These are phyloP conservation scores for Monosporascus cannonballus DNA, from an alignment of 2,329 filamentous ascomycete genomes.

Conservation along the genomic window DNA sequence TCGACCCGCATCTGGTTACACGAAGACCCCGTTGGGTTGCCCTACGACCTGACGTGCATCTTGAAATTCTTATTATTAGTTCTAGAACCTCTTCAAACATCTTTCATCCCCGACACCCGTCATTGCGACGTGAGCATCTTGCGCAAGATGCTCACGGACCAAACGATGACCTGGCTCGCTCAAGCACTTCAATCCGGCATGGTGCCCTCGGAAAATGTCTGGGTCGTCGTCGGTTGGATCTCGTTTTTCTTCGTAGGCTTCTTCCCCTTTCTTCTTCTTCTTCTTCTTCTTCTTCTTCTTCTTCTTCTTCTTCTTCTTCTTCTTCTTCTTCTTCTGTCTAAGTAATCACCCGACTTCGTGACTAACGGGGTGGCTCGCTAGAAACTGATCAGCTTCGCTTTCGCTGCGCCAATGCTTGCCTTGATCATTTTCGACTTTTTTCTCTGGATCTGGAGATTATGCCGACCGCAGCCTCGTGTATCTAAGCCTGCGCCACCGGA, in stretches of 20 bases:
- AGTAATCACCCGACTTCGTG: neutral
- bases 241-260: constrained; percentile 26
- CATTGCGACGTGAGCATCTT: constrained; percentile 10
- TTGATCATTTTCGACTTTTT: constrained; percentile 45
- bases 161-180: constrained; percentile 15
- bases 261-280: neutral
- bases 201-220: constrained; percentile 14
- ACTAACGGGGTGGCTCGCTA: constrained; percentile 1
- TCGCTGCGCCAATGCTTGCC: constrained; percentile 40
- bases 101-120: no score
- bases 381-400: constrained; percentile 33
- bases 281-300: neutral
- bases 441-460: constrained; percentile 47
- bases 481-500: constrained; percentile 12
- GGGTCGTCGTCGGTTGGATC: constrained; percentile 23
- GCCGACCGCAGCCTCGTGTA: constrained; percentile 14
- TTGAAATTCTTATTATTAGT: neutral
- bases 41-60: neutral
- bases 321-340: neutral
- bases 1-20: neutral
- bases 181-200: constrained; percentile 12
- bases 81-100: no score
- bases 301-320: no score
- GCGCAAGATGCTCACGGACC: constrained; percentile 13
- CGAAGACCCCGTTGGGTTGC: neutral